A percentile compares a stretch with the other conserved stretches of the same genome.
phyloP scores from a whole-genome alignment of 1,139 yeast species.

The Scheffersomyces titani region DNA sequence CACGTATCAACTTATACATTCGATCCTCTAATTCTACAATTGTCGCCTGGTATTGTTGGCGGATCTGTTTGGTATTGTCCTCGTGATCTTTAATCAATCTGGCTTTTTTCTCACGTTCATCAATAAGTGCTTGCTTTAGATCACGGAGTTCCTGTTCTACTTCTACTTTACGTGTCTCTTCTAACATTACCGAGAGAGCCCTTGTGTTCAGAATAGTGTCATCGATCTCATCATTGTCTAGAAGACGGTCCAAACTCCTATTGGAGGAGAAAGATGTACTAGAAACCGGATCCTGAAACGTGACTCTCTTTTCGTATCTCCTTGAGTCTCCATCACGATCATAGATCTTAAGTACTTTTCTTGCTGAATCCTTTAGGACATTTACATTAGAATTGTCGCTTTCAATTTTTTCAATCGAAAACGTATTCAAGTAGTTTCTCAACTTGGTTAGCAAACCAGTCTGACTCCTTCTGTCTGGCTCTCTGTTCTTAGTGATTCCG shows the following conservation, averaged over 20 bases:
- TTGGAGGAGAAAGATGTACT: conserved; percentile 5
- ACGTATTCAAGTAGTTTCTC: conserved; percentile 9
- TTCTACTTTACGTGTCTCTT: background rate
- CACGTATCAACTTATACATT: background rate
- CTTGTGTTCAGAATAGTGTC: conserved; percentile 3
- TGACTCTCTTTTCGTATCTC: background rate
- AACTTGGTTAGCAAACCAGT: conserved; percentile 8
- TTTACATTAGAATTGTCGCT: conserved; percentile 10
- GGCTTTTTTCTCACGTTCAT: background rate
- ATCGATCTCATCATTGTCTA: conserved; percentile 11
- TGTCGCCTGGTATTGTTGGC: background rate
- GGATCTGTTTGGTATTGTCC: background rate
- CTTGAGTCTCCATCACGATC: background rate
- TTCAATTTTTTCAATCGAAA: conserved; percentile 9
- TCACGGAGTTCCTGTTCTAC: conserved; percentile 2
- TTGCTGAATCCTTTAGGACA: background rate
- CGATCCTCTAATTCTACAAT: background rate
- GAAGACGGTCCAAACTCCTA: conserved; percentile 2
- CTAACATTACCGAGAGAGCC: background rate
- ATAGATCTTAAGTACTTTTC: background rate
- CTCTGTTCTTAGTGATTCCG: background rate
- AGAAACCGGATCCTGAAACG: background rate
- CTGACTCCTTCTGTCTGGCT: background rate
- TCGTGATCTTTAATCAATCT: background rate
- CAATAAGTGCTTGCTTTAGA: background rate